phyloP scores from a whole-genome alignment of 2,329 filamentous ascomycete species.

The Cadophora sp. region DNA sequence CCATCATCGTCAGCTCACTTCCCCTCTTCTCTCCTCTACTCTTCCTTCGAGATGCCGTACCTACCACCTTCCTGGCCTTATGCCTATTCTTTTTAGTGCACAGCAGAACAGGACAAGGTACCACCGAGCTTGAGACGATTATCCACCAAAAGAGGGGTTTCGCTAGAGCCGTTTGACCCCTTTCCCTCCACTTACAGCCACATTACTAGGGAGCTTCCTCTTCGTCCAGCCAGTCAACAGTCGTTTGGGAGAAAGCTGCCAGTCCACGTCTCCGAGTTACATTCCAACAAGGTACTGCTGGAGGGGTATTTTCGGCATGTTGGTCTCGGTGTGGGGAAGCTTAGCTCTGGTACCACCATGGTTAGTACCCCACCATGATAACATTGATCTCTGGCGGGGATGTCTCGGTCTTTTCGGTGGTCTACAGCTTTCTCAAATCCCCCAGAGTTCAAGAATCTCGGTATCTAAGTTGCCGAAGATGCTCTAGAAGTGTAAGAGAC shows the following conservation, averaged over 20 bases:
- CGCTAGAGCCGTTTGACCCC: neutral
- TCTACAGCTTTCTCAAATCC: slow-evolving; percentile 1
- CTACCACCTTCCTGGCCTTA: neutral
- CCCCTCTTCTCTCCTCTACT: neutral
- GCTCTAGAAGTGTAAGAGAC: neutral
- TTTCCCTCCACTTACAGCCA: neutral
- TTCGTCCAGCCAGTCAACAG: slow-evolving; percentile 12
- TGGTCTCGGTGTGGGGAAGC: slow-evolving; percentile 15
- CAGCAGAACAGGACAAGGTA: neutral
- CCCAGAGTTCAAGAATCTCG: slow-evolving; percentile 19
- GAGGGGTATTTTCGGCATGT: slow-evolving; percentile 14
- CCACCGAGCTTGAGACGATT: neutral
- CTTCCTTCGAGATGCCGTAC: slow-evolving; percentile 14
- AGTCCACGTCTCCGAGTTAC: slow-evolving; percentile 14
- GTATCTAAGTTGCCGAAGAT: slow-evolving; percentile 13
- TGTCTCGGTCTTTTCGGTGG: slow-evolving; percentile 21
- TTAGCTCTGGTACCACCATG: neutral
- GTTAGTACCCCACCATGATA: neutral
- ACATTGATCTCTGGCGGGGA: slow-evolving; percentile 16
- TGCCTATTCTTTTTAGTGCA: slow-evolving; percentile 1
- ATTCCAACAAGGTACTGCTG: slow-evolving; percentile 4
- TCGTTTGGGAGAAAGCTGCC: neutral
- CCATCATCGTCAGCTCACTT: neutral
- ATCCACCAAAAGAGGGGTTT: slow-evolving; percentile 4
- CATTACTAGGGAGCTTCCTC: neutral